Percentiles rank a stretch among this genome's conserved stretches.
Conservation (phyloP, 306 rosid genomes). For the apple (Malus domestica) region DNA sequence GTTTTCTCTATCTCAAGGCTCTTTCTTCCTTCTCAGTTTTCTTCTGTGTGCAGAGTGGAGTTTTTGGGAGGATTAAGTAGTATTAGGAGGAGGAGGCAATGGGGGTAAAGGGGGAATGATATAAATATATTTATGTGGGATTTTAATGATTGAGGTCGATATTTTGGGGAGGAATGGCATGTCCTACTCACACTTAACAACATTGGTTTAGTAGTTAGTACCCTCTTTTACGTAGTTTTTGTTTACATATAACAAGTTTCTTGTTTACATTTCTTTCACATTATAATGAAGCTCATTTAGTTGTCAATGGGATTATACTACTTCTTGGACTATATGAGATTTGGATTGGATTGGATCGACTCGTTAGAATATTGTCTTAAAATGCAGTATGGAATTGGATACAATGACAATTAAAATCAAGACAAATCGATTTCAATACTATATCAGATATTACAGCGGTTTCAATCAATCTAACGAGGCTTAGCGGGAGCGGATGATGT, state of each 20-base stretch:
- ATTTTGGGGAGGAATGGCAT: background rate
- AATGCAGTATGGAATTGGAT: no score
- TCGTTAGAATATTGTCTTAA: no score
- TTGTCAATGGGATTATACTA: no score
- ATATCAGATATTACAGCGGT: no score
- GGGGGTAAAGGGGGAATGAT: background rate
- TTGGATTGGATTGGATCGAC: no score
- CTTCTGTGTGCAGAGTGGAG: background rate
- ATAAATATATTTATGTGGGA: background rate
- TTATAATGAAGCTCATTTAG: no score
- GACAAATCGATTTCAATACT: no score
- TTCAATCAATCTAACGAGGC: no score
- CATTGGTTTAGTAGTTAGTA: background rate
- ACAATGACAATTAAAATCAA: no score
- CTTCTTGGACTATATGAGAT: background rate
- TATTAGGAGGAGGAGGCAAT: background rate
- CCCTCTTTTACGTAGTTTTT: background rate
- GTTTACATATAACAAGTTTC: background rate
- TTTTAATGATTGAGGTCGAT: background rate
- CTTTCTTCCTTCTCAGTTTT: slow-evolving; percentile 32
- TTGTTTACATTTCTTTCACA: no score
- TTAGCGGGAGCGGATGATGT: no score
- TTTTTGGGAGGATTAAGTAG: background rate
- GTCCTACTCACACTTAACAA: background rate
- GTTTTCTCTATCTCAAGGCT: slow-evolving; percentile 53